Base-by-base conservation (phyloP, 495 filamentous ascomycete species). In the Bombardia bombarda region DNA sequence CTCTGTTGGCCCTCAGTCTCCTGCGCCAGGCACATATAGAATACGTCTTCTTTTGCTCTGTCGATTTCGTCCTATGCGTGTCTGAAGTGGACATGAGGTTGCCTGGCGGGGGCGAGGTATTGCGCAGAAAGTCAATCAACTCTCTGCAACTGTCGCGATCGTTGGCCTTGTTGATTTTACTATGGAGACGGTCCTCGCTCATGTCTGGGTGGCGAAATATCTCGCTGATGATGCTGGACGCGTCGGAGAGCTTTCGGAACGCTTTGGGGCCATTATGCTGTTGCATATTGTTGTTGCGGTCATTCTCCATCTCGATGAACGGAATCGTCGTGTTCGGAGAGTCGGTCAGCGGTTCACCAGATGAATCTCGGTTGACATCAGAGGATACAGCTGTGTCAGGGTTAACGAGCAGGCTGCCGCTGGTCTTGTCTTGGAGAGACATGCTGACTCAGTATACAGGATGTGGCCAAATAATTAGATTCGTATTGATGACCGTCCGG, bases 121-220 rank as follows among this genome's bases (percentile, higher is more conserved):
- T 62, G 41, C 56, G 55, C 31, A 75, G 50, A 42, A 70, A 72
- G 6, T 68, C 58, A 19, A 64, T 53, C 22, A 73, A 49, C 1
- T 56, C 66, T 17, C 32, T 55, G 13, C 34, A 24, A 1, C 23
- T 34, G 13, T 60, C 47, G 7, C 46, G 43, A 10, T 56, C 52
- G 25, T 53, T 55, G 16, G 42, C 45, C 20, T 37, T 42, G 26
- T 42, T 58, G 34, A 50, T 56, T 45, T 45, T 50, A 19, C 37
- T 28, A 0, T 41, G 40, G 1, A 63, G 24, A 1, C 28, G 25
- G 9, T 53, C 44, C 28, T 57, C 51, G 23, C 38, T 40, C n/a
- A 38, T 38, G 19, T 56, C 51, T 4, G 57, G 52, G 23, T 55
- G 51, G 2, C 39, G 43, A 22, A 55, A 52, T 33, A 55, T 55